Evolutionary conservation across 2,329 filamentous ascomycete genomes (phyloP).

Genomic region (Sclerotinia borealis): DNA sequence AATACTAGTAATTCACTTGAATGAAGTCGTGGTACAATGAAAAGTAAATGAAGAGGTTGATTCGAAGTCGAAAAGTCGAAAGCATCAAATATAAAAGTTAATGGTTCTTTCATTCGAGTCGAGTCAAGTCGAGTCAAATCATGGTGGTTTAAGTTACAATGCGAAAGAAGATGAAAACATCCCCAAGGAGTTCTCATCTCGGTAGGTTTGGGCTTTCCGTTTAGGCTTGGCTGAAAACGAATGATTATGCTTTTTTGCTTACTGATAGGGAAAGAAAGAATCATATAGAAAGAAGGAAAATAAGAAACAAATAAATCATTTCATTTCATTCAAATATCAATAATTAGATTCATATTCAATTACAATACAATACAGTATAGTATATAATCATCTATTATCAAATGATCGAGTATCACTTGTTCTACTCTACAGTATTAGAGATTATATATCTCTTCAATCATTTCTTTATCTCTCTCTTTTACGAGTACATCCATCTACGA

Average conservation of each 20-base stretch:
- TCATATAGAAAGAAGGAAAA: not conserved
- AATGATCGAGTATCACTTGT: no score
- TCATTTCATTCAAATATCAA: not conserved
- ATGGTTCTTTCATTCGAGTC: not conserved
- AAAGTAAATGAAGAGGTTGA: conserved; percentile 6
- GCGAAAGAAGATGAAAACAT: not conserved
- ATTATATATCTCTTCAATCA: no score
- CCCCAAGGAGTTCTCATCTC: not conserved
- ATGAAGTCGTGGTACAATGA: not conserved
- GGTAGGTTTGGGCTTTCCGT: not conserved
- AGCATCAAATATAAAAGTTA: not conserved
- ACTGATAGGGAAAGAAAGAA: not conserved
- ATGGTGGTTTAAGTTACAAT: not conserved
- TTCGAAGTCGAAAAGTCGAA: not conserved
- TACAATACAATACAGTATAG: not conserved
- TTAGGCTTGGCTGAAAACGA: not conserved
- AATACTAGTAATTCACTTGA: no score
- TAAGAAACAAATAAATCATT: not conserved
- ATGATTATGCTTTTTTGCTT: not conserved
- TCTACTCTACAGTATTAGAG: no score
- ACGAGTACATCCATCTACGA: no score
- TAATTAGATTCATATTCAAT: no score
- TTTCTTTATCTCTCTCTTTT: no score
- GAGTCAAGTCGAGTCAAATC: not conserved
- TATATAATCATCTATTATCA: not conserved